Percentiles rank a stretch among this genome's conserved stretches.
Evolutionary conservation across 495 filamentous ascomycete genomes (phyloP).

Genomic region (Neurospora cerealis): DNA sequence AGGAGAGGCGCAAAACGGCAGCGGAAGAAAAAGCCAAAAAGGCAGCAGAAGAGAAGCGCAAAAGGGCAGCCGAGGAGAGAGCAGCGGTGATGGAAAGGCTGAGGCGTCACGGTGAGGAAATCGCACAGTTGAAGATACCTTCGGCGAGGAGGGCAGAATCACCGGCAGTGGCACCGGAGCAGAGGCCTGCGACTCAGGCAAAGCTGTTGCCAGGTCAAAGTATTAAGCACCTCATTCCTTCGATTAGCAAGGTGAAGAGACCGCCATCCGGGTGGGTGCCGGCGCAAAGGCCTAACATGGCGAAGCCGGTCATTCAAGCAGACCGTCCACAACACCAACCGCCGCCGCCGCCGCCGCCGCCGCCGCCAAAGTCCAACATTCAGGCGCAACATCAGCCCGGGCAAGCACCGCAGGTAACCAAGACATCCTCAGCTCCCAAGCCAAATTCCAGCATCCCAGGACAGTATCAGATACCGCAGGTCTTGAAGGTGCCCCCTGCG

Average conservation of each 20-base stretch:
- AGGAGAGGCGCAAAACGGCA: not conserved
- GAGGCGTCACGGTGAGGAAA: not conserved
- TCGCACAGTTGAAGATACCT: not conserved
- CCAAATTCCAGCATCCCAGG: not conserved
- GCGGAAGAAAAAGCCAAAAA: not conserved
- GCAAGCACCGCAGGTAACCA: not conserved
- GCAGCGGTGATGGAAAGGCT: not conserved
- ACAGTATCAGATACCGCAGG: not conserved
- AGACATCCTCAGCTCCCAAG: not conserved
- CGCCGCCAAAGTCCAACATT: not conserved
- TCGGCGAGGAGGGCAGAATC: not conserved
- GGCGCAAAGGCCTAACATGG: not conserved
- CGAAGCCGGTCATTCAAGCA: not conserved
- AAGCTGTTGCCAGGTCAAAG: not conserved
- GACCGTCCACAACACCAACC: not conserved
- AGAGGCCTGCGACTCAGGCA: not conserved
- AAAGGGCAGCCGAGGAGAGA: not conserved
- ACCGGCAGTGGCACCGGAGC: not conserved
- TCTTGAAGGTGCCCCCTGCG: not conserved
- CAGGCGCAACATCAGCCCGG: not conserved
- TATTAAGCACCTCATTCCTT: not conserved
- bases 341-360: not conserved
- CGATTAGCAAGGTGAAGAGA: not conserved
- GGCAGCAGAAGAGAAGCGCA: not conserved
- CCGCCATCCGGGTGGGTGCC: not conserved